These are phyloP conservation scores for Chytriomyces sp. DNA, from an alignment of 192 early-diverging fungal genomes.

Conservation along the genomic window DNA sequence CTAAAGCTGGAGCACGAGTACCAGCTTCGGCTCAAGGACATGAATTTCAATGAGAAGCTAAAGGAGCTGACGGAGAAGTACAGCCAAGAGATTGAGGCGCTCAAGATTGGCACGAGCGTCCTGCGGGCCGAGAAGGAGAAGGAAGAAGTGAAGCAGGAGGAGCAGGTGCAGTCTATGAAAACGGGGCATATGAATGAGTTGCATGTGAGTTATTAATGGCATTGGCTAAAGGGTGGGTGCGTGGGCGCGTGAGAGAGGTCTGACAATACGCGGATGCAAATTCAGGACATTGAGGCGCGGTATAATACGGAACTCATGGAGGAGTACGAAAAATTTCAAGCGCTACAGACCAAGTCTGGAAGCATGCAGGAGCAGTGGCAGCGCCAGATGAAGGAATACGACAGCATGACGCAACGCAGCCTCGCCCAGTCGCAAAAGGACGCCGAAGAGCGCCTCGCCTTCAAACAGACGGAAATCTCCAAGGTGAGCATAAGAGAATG, in stretches of 20 bases:
- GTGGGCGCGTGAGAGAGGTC: too few relatives aligned
- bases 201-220: conserved; percentile 49
- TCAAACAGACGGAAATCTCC: conserved; percentile 49
- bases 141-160: conserved; percentile 58
- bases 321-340: conserved; percentile 64
- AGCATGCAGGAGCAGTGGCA: conserved; percentile 54
- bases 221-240: too few relatives aligned
- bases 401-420: conserved; percentile 32
- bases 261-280: too few relatives aligned
- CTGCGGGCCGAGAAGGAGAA: conserved; percentile 59
- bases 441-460: conserved; percentile 45
- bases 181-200: conserved; percentile 42
- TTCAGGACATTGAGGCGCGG: conserved; percentile 49
- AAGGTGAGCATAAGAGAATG: conserved; percentile 31
- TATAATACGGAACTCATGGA: conserved; percentile 60
- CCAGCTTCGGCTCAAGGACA: conserved; percentile 62
- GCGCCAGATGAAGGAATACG: conserved; percentile 42
- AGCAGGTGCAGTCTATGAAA: conserved; percentile 37
- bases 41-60: conserved; percentile 63
- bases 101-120: conserved; percentile 50
- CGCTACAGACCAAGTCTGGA: conserved; percentile 36
- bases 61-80: conserved; percentile 60
- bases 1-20: conserved; percentile 67
- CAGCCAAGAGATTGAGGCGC: conserved; percentile 54
- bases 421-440: conserved; percentile 41